Conservation (phyloP, 495 filamentous ascomycete genomes). For the Talaromyces liani region DNA sequence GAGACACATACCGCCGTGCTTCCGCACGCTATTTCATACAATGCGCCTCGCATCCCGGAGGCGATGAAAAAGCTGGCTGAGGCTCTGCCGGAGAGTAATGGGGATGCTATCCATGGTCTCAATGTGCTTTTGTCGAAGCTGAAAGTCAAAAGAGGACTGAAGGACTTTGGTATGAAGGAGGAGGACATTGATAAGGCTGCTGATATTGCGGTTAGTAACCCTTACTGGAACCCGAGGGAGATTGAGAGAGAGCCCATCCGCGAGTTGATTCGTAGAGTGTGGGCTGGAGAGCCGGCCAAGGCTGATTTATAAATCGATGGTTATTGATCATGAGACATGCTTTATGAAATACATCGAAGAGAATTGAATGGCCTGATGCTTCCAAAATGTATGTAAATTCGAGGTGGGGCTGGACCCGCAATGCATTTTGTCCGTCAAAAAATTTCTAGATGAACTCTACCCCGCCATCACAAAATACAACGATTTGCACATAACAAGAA, state of each 20-base stretch:
- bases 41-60: constrained; percentile 53
- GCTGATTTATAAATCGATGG: constrained; percentile 42
- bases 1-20: constrained; percentile 64
- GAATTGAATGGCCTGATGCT: neutral
- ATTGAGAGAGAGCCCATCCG: constrained; percentile 50
- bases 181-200: constrained; percentile 59
- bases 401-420: constrained; percentile 1
- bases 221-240: constrained; percentile 57
- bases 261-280: constrained; percentile 59
- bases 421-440: constrained; percentile 11
- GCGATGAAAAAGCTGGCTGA: constrained; percentile 51
- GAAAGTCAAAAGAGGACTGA: constrained; percentile 49
- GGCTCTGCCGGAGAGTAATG: constrained; percentile 50
- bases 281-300: constrained; percentile 58
- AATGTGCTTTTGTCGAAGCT: constrained; percentile 52
- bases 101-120: constrained; percentile 52
- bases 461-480: constrained; percentile 2
- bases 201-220: constrained; percentile 56
- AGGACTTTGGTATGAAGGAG: constrained; percentile 57
- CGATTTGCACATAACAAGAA: neutral
- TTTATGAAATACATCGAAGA: neutral
- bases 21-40: constrained; percentile 62
- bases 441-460: constrained; percentile 8
- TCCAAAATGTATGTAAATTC: neutral
- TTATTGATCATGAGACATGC: neutral